Base-by-base conservation (phyloP, 192 early-diverging fungal genomes). In the Coemansia sp. region DNA sequence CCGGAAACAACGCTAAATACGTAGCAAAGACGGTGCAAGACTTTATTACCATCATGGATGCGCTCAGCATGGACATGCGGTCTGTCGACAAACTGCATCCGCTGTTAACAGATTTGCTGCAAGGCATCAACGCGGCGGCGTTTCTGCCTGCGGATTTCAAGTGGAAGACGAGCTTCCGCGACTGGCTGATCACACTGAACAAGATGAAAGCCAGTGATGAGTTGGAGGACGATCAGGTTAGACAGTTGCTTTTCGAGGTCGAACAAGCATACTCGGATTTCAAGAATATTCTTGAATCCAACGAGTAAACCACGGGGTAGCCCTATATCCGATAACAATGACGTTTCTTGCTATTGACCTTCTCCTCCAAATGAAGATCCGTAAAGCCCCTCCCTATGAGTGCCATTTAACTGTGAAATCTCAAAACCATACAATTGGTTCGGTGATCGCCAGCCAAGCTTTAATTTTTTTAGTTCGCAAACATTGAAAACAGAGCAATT, bases 81-180 rank as follows among this genome's bases (percentile, higher is more conserved):
- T 95, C 94, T 1, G 93, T 94, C 1, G 97, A 99, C 72, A 88
- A 95, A 62, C 78, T 99, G 18, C 97, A 99, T 63, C 95, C 94
- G 20, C 76, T 92, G 38, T 67, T 99, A 21, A 88, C 87, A 8
- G 95, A 97, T 43, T 67, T 99, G 38, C 85, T 99, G 63, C 92
- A 96, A 75, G 87, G 87, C 51, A 76, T 99, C 35, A 97, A 97
- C 75, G 94, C 92, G 23, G 87, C 94, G 23, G 68, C 85, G 7
- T 85, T 88, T 11, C 48, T 97, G 43, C 92, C 94, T 2, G 68
- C 87, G 3, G 91, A 95, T 38, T 94, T 90, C 66, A 89, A 90
- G 69, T 93, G 92, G 45, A 92, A 92, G 69, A 81, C 84, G n/a
- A 92, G 89, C 66, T 84, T 97, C 15, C 84, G 88, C 38, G 88